Evolutionary conservation across 2,329 filamentous ascomycete genomes (phyloP).

Genomic region (Fusarium paranaense): DNA sequence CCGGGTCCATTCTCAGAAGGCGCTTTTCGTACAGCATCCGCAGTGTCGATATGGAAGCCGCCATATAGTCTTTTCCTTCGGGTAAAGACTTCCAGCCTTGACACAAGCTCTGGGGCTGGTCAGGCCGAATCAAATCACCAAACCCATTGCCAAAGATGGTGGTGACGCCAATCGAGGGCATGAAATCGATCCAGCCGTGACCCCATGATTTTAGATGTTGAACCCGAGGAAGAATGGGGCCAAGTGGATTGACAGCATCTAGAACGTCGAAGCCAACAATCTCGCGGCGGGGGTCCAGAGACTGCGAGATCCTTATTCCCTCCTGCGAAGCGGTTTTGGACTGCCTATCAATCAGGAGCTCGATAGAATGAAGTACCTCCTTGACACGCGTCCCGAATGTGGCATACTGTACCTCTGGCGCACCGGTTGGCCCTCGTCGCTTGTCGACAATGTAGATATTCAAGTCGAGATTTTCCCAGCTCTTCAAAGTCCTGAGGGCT

Average conservation of each 20-base stretch:
- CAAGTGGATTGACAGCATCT: not conserved
- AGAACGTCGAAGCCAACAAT: conserved; percentile 11
- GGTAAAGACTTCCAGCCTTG: conserved; percentile 5
- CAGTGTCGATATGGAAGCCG: conserved; percentile 6
- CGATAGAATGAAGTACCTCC: conserved; percentile 1
- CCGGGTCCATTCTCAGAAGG: conserved; percentile 9
- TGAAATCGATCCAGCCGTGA: conserved; percentile 10
- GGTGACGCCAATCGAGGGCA: conserved; percentile 1
- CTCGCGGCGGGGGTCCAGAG: conserved; percentile 4
- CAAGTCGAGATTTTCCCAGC: conserved; percentile 9
- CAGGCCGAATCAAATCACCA: conserved; percentile 2
- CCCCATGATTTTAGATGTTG: conserved; percentile 9
- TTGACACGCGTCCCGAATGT: conserved; percentile 1
- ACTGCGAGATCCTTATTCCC: conserved; percentile 7
- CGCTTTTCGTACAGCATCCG: conserved; percentile 12
- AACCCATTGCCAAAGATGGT: conserved; percentile 8
- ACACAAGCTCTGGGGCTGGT: not conserved
- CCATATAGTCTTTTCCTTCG: not conserved
- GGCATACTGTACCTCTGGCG: not conserved
- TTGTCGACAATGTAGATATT: not conserved
- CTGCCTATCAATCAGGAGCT: conserved; percentile 9
- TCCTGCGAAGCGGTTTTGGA: not conserved
- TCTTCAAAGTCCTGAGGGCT: conserved; percentile 11
- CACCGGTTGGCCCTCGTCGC: not conserved
- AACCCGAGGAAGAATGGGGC: conserved; percentile 1